These are phyloP conservation scores for Zygosaccharomyces sapae DNA, from an alignment of 1,139 yeast genomes.

Conservation along the genomic window DNA sequence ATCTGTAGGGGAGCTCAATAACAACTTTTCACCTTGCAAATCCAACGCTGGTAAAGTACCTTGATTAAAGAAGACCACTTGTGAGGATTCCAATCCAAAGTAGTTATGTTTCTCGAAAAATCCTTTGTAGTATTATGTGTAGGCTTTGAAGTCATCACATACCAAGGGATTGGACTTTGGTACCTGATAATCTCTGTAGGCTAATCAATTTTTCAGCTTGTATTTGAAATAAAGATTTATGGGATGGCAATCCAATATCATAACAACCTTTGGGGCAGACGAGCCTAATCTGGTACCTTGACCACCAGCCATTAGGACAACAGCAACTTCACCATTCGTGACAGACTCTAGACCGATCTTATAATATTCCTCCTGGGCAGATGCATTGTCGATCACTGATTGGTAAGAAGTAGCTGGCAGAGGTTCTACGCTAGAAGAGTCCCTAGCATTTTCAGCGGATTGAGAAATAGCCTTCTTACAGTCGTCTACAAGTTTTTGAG, in stretches of 20 bases:
- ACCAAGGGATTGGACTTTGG: slow-evolving; percentile 60
- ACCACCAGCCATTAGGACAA: slow-evolving; percentile 94
- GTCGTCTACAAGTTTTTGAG: slow-evolving; percentile 20
- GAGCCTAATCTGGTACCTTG: slow-evolving; percentile 96
- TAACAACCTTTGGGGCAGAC: slow-evolving; percentile 84
- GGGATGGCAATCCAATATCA: slow-evolving; percentile 78
- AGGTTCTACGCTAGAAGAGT: slow-evolving; percentile 21
- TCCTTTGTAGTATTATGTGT: slow-evolving; percentile 73
- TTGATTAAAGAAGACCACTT: slow-evolving; percentile 81
- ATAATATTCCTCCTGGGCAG: slow-evolving; percentile 46
- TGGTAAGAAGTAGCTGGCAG: slow-evolving; percentile 32
- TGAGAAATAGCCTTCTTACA: slow-evolving; percentile 28
- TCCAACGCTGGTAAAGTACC: slow-evolving; percentile 92
- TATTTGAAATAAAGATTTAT: slow-evolving; percentile 78
- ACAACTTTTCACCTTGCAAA: slow-evolving; percentile 62
- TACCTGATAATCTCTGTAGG: slow-evolving; percentile 57
- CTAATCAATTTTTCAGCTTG: slow-evolving; percentile 85
- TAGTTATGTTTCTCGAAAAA: slow-evolving; percentile 58
- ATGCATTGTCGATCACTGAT: slow-evolving; percentile 29
- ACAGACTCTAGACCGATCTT: slow-evolving; percentile 66
- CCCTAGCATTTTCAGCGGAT: slow-evolving; percentile 15
- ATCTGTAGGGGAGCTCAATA: slow-evolving; percentile 51
- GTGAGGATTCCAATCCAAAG: slow-evolving; percentile 62
- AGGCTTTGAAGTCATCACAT: slow-evolving; percentile 93
- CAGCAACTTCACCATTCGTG: slow-evolving; percentile 71